Conservation (phyloP, 2,329 filamentous ascomycete species). For the Catunica adiposa region DNA sequence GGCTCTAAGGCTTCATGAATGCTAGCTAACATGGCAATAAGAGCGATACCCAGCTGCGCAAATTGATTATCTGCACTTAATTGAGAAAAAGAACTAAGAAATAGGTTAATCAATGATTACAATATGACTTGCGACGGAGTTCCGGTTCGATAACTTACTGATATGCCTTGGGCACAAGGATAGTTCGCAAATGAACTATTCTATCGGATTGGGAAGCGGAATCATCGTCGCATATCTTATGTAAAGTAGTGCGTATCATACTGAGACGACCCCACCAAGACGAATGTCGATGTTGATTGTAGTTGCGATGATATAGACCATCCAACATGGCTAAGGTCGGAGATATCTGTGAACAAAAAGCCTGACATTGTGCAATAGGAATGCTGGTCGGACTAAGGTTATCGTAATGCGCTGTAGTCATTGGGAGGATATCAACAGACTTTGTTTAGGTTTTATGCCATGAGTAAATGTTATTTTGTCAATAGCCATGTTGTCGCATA, state of each 20-base stretch:
- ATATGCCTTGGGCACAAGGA: background rate
- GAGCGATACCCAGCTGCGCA: conserved; percentile 50
- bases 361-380: background rate
- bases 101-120: conserved; percentile 3
- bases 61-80: conserved; percentile 58
- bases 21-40: conserved; percentile 48
- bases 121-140: no score
- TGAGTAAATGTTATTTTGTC: no score
- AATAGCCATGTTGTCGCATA: no score
- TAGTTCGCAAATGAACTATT: conserved; percentile 23
- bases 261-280: conserved; percentile 68
- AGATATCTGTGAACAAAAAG: conserved; percentile 19
- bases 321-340: conserved; percentile 42
- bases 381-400: no score
- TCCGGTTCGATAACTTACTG: no score
- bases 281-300: conserved; percentile 70
- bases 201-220: conserved; percentile 20
- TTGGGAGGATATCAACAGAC: no score
- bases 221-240: conserved; percentile 30
- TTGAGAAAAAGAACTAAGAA: conserved; percentile 46
- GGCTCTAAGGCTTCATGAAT: conserved; percentile 19
- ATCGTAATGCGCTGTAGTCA: no score
- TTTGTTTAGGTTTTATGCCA: no score
- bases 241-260: conserved; percentile 50
- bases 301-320: conserved; percentile 66